A percentile compares a stretch with the other conserved stretches of the same genome.
phyloP scores from a whole-genome alignment of 345 rosid genomes.

The thale cress (Arabidopsis thaliana) region TAIR10.1 NC_003074.8:20354001-20354500 shows the following conservation, averaged over 20 bases:
- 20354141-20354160: neutral
- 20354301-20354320: neutral
- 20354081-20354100: too few relatives aligned
- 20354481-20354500: constrained; percentile 61
- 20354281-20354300: constrained; percentile 37
- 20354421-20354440: constrained; percentile 35
- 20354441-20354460: constrained; percentile 21
- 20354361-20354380: constrained; percentile 18
- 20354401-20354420: constrained; percentile 42
- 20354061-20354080: too few relatives aligned
- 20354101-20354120: too few relatives aligned
- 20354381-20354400: constrained; percentile 23
- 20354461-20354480: constrained; percentile 40
- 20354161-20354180: neutral
- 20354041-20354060: too few relatives aligned
- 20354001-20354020: too few relatives aligned
- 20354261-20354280: constrained; percentile 34
- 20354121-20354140: too few relatives aligned
- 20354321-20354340: neutral
- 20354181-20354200: neutral
- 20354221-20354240: constrained; percentile 14
- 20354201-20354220: constrained; percentile 18
- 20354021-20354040: too few relatives aligned
- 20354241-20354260: constrained; percentile 47
- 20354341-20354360: constrained; percentile 1